phyloP scores from a whole-genome alignment of 345 rosid species.

The Erysimum cheiranthoides region DNA sequence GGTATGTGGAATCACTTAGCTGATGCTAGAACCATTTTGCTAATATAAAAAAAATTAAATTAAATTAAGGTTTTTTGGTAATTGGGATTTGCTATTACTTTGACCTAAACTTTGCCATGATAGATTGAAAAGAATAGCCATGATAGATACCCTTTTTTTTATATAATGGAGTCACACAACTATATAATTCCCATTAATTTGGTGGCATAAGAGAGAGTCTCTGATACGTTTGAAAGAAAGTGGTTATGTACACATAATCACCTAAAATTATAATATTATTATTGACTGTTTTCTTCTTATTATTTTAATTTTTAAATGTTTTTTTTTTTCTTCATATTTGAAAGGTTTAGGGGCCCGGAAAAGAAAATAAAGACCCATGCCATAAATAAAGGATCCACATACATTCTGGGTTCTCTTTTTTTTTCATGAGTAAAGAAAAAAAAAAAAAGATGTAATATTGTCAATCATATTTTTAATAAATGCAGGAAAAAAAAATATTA shows the following conservation, averaged over 20 bases:
- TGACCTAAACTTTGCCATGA: constrained; percentile 42
- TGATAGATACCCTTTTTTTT: constrained; percentile 22
- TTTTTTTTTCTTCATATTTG: neutral
- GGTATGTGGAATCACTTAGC: constrained; percentile 29
- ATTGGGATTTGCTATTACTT: constrained; percentile 31
- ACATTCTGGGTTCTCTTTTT: neutral
- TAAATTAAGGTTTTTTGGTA: constrained; percentile 30
- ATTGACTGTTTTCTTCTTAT: constrained; percentile 23
- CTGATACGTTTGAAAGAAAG: constrained; percentile 40
- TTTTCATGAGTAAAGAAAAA: neutral
- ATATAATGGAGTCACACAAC: neutral
- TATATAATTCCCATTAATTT: neutral
- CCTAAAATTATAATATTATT: constrained; percentile 1
- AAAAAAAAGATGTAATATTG: constrained; percentile 7
- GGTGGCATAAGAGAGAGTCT: constrained; percentile 41
- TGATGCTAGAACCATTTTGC: constrained; percentile 15
- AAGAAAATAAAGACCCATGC: constrained; percentile 32
- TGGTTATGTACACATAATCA: constrained; percentile 45
- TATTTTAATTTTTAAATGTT: neutral
- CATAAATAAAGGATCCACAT: constrained; percentile 34
- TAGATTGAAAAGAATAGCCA: constrained; percentile 31
- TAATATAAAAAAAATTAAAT: constrained; percentile 6
- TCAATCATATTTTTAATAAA: neutral
- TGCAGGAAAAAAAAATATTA: neutral
- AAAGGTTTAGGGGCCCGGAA: neutral